phyloP scores from a whole-genome alignment of 2,329 filamentous ascomycete species.

The Septoria linicola region DNA sequence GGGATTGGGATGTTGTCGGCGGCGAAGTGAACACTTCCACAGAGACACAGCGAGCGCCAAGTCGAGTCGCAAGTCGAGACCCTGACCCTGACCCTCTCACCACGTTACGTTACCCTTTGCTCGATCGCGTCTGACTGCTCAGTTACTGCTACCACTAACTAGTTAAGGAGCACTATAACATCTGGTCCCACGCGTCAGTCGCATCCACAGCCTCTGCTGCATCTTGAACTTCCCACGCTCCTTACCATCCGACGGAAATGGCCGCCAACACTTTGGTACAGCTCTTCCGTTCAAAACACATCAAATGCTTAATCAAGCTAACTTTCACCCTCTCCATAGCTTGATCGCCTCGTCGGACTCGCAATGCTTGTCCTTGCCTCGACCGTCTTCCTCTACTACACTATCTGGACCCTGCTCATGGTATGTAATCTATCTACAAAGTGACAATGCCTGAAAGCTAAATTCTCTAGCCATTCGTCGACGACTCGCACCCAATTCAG shows the following conservation, averaged over 20 bases:
- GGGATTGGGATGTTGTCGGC: too few relatives aligned
- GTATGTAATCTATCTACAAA: constrained; percentile 51
- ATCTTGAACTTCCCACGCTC: too few relatives aligned
- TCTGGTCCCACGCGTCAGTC: too few relatives aligned
- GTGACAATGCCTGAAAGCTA: neutral
- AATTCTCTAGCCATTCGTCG: constrained; percentile 80
- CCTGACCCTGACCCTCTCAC: too few relatives aligned
- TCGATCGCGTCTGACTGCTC: too few relatives aligned
- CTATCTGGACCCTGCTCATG: constrained; percentile 96
- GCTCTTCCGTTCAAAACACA: neutral
- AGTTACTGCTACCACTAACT: too few relatives aligned
- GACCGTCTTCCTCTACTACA: constrained; percentile 85
- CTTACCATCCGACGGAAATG: constrained; percentile 13
- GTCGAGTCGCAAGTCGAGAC: too few relatives aligned
- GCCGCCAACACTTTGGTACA: constrained; percentile 26
- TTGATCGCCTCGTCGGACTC: constrained; percentile 81
- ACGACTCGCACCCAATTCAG: constrained; percentile 88
- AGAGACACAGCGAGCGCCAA: too few relatives aligned
- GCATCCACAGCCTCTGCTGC: too few relatives aligned
- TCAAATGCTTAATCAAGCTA: neutral
- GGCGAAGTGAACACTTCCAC: too few relatives aligned
- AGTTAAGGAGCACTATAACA: too few relatives aligned
- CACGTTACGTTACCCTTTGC: too few relatives aligned
- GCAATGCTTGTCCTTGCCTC: constrained; percentile 74
- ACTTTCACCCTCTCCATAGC: constrained; percentile 52